Evolutionary conservation across 2,329 filamentous ascomycete species (phyloP), one percentile per base, ranked within the genome.

Genomic region (Penicillium psychrosexuale): DNA sequence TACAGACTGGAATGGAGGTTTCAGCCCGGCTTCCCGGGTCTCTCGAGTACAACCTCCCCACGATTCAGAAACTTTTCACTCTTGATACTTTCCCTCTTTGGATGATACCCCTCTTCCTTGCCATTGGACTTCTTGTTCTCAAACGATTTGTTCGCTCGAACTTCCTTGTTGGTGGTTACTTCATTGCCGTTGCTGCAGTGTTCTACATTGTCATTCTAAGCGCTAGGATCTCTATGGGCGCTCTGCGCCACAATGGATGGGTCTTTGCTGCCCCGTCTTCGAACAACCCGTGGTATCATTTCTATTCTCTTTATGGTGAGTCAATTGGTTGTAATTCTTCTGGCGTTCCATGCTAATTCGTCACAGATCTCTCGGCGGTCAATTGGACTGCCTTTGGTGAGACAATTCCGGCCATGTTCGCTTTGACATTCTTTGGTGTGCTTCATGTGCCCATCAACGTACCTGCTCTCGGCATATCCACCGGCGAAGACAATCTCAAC

Each of bases 401-500:
- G 66, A 92, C 89, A 1, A 82, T 97, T 30, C 94, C 94, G 0
- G 92, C 94, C 30, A 97, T 99, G 90, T 86, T 99, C 66, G 94
- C 94, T 0, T 77, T 99, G 57, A 97, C 94, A 0, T 99, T 99
- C 78, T 99, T 99, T 66, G 94, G 94, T 49, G 88, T 99, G 53
- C 82, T 99, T 3, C 94, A 99, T 70, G 94, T 99, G 3, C 94
- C 94, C 0, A 99, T 99, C 75, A 99, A 99, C 66, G 92, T 99
- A 5, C 94, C 94, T 2, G 94, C 94, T 2, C 77, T 99, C 55
- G 94, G 91, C 0, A 87, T 96, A 46, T 91, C 91, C 31, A 90
- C 89, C 5, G 91, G 91, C 40, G 92, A 97, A 72, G 94, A 99
- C 69, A 89, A 97, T 68, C 83, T 96, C 30, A 87, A 95, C 69